Conservation (phyloP, 2,329 filamentous ascomycete genomes). For the Talaromyces sp. region DNA sequence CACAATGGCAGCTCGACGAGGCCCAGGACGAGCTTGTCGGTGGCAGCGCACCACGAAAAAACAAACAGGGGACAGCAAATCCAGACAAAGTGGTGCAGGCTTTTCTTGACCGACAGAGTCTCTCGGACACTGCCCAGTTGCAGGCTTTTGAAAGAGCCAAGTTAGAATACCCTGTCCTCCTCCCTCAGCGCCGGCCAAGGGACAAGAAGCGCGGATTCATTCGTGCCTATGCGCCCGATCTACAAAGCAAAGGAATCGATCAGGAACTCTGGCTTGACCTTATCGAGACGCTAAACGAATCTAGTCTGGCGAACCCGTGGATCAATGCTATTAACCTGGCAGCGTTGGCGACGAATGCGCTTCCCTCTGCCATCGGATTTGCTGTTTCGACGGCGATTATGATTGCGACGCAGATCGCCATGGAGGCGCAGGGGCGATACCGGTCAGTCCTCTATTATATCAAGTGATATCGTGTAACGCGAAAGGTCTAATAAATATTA, state of each 20-base stretch:
- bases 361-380: not conserved
- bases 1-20: conserved; percentile 12
- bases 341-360: not conserved
- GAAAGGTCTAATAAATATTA: not conserved
- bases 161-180: conserved; percentile 26
- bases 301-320: conserved; percentile 8
- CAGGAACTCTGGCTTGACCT: conserved; percentile 35
- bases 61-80: conserved; percentile 7
- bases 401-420: conserved; percentile 7
- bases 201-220: conserved; percentile 34
- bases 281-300: conserved; percentile 24
- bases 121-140: not conserved
- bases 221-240: conserved; percentile 35
- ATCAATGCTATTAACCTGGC: conserved; percentile 11
- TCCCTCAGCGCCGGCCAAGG: conserved; percentile 36
- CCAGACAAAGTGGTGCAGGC: conserved; percentile 13
- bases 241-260: conserved; percentile 30
- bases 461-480: not conserved
- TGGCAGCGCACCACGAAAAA: conserved; percentile 4
- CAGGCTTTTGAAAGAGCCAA: not conserved
- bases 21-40: conserved; percentile 12
- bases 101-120: conserved; percentile 11
- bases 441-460: not conserved
- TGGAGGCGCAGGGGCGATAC: conserved; percentile 19
- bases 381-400: conserved; percentile 8